phyloP scores from a whole-genome alignment of 164 flowering plant genomes.

The Malania oleifera region DNA sequence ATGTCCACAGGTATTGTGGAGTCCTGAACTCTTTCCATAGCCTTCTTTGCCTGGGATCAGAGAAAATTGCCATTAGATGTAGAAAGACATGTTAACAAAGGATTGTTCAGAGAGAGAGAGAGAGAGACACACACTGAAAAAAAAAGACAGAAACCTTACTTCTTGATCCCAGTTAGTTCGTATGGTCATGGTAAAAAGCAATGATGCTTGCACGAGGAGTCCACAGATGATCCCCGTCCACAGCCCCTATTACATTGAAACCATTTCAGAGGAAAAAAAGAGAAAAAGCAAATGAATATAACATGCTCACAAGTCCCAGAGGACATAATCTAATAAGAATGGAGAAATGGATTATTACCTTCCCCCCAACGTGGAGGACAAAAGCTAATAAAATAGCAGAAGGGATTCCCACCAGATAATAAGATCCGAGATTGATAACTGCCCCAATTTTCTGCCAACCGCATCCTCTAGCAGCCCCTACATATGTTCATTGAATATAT shows the following conservation, averaged over 20 bases:
- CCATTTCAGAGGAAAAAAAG: not conserved
- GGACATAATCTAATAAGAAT: not conserved
- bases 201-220: conserved; percentile 38
- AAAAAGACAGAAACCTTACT: conserved; percentile 25
- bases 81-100: no score
- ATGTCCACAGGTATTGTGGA: no score
- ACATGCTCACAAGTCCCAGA: no score
- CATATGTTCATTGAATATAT: not conserved
- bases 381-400: conserved; percentile 51
- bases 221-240: conserved; percentile 72
- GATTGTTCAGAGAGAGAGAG: no score
- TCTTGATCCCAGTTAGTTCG: conserved; percentile 67
- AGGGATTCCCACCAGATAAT: conserved; percentile 73
- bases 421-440: conserved; percentile 60
- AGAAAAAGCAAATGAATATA: not conserved
- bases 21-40: no score
- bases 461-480: conserved; percentile 79
- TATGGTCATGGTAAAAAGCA: conserved; percentile 36
- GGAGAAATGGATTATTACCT: conserved; percentile 29
- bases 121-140: not conserved
- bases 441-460: conserved; percentile 89
- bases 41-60: no score
- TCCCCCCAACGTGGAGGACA: conserved; percentile 57
- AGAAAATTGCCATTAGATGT: no score
- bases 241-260: conserved; percentile 49